Evolutionary conservation across 345 rosid genomes (phyloP), one percentile per base, ranked within the genome.

Genomic region (Bretschneidera sinensis): DNA sequence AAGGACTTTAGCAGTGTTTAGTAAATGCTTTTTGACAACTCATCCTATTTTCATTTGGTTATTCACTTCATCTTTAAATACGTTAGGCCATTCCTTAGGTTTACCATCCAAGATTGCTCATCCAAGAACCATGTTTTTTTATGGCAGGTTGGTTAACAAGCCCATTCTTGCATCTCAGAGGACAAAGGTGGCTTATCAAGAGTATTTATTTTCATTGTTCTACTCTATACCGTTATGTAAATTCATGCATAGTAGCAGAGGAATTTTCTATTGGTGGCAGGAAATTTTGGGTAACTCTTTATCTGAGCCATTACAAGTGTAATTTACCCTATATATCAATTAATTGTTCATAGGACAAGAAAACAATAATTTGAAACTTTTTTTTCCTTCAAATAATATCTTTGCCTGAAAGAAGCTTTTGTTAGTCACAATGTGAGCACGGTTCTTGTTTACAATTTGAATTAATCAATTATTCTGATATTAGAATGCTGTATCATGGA

Each of bases 181-280:
- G n/a, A n/a, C n/a, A n/a, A n/a, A n/a, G 60, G 61, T 43, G 65
- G 67, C 68, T 69, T 52, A 48, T 24, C 53, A 59, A 18, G 63
- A 69, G 57, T 65, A 62, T 59, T 54, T 61, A 64, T 73, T 75
- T 67, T 70, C 60, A 63, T 52, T 63, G 45, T 56, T 48, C 59
- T 53, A 23, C 21, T 55, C 53, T 55, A 51, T 59, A 65, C 65
- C 54, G 31, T 52, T 51, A 65, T 70, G 67, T 54, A 71, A 59
- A 75, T 76, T 66, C 77, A 58, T 73, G 67, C 66, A 65, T 63
- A 52, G 20, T 61, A 61, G 83, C 71, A 78, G 85, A 81, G 78
- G 75, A 66, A 45, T 61, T 60, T 72, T 60, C 43, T 18, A 64
- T 56, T 55, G 74, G 85, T 76, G 77, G 84, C 80, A 11, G 66